A percentile compares a stretch with the other conserved stretches of the same genome.
These are phyloP conservation scores for Colletotrichum euphorbiae DNA, from an alignment of 2,329 filamentous ascomycete genomes.

Conservation along the genomic window DNA sequence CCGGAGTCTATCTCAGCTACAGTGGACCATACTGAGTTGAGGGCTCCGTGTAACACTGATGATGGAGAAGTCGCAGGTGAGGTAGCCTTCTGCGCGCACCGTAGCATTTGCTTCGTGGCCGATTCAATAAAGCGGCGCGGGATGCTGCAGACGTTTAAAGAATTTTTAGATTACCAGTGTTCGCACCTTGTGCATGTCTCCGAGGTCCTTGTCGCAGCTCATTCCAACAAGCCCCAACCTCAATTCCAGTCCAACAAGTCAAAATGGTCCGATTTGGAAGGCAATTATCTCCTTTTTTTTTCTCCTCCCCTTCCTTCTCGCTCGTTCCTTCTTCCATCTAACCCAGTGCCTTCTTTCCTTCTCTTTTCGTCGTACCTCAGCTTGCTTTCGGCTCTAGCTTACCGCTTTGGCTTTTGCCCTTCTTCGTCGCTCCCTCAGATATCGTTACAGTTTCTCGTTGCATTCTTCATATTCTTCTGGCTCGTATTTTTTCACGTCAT, in stretches of 20 bases:
- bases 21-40: constrained; percentile 9
- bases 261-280: constrained; percentile 14
- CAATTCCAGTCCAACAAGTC: constrained; percentile 4
- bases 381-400: not conserved
- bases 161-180: not conserved
- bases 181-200: constrained; percentile 22
- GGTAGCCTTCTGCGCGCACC: constrained; percentile 33
- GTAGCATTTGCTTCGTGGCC: constrained; percentile 1
- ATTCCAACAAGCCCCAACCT: not conserved
- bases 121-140: constrained; percentile 12
- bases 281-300: not conserved
- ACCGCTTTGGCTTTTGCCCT: constrained; percentile 17
- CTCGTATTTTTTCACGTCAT: not conserved
- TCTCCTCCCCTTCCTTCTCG: not conserved
- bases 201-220: constrained; percentile 14
- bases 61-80: constrained; percentile 28
- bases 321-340: constrained; percentile 15
- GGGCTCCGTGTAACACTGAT: constrained; percentile 24
- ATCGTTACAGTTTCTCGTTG: constrained; percentile 9
- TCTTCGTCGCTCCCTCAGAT: constrained; percentile 29
- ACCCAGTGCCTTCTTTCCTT: constrained; percentile 31
- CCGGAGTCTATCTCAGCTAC: constrained; percentile 9
- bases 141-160: not conserved
- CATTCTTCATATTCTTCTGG: constrained; percentile 6
- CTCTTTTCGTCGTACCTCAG: constrained; percentile 2